Conservation (phyloP, 2,329 filamentous ascomycete species). For the Fusarium musae region DNA sequence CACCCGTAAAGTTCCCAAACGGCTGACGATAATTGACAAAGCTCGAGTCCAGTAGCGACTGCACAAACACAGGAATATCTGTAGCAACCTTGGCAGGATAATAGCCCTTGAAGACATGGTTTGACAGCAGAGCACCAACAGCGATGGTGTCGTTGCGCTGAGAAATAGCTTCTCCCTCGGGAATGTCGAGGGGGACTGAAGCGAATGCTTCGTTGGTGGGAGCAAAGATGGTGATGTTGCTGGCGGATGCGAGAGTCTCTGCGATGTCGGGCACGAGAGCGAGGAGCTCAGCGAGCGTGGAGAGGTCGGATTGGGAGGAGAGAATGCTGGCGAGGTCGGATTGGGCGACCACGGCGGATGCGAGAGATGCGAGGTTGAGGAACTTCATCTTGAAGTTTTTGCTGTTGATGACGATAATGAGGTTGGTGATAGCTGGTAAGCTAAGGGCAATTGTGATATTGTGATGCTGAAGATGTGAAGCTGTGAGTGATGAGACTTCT, state of each 20-base stretch:
- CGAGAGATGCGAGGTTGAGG: slow-evolving; percentile 27
- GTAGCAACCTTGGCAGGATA: slow-evolving; percentile 46
- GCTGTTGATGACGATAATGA: neutral
- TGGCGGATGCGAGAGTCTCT: slow-evolving; percentile 45
- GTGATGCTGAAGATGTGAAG: neutral
- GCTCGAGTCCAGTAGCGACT: slow-evolving; percentile 46
- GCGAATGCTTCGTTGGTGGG: slow-evolving; percentile 51
- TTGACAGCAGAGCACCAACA: slow-evolving; percentile 47
- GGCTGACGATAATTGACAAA: slow-evolving; percentile 49
- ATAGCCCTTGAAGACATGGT: slow-evolving; percentile 48
- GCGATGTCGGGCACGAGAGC: slow-evolving; percentile 41
- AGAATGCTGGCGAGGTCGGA: slow-evolving; percentile 28
- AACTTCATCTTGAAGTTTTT: slow-evolving; percentile 18
- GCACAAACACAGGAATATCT: slow-evolving; percentile 45
- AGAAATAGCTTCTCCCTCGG: slow-evolving; percentile 48
- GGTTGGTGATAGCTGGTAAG: neutral
- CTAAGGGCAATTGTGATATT: neutral
- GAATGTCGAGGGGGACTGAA: slow-evolving; percentile 46
- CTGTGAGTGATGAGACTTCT: slow-evolving; percentile 4
- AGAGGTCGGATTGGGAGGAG: slow-evolving; percentile 33
- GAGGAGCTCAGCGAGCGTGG: slow-evolving; percentile 30
- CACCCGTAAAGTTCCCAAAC: slow-evolving; percentile 52
- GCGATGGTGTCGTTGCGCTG: slow-evolving; percentile 45
- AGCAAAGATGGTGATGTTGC: slow-evolving; percentile 51
- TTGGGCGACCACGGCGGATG: slow-evolving; percentile 24